A percentile compares a stretch with the other conserved stretches of the same genome.
These are phyloP conservation scores for Candida andamanensis DNA, from an alignment of 805 yeast species.

Conservation along the genomic window DNA sequence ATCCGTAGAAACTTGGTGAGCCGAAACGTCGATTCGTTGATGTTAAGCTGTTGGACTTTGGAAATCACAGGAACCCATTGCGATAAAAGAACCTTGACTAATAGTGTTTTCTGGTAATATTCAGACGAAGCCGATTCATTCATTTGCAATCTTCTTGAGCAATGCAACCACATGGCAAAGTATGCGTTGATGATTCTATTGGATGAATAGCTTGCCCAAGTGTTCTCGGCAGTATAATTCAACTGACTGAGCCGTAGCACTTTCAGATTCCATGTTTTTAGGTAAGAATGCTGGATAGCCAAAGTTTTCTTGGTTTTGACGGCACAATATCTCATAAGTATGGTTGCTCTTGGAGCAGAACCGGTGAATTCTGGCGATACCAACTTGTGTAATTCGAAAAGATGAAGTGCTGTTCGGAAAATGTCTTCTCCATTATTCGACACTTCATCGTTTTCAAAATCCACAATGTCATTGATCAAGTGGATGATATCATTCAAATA, in stretches of 20 bases:
- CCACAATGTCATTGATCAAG: slow-evolving; percentile 19
- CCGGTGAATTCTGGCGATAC: slow-evolving; percentile 10
- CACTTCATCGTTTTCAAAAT: slow-evolving; percentile 23
- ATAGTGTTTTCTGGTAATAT: slow-evolving; percentile 8
- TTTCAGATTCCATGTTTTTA: slow-evolving; percentile 21
- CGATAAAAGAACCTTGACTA: slow-evolving; percentile 5
- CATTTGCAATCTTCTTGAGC: slow-evolving; percentile 1
- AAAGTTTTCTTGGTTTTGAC: slow-evolving; percentile 10
- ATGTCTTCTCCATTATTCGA: slow-evolving; percentile 10
- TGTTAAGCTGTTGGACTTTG: background rate
- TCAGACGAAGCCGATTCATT: slow-evolving; percentile 4
- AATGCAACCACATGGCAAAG: slow-evolving; percentile 13
- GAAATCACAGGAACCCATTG: slow-evolving; percentile 4
- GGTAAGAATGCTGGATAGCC: slow-evolving; percentile 1
- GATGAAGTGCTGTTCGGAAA: slow-evolving; percentile 16
- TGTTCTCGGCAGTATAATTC: slow-evolving; percentile 8
- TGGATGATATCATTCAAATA: slow-evolving; percentile 9
- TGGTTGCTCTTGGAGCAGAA: slow-evolving; percentile 11
- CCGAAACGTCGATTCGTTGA: background rate
- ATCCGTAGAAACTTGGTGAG: no score
- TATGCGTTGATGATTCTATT: background rate
- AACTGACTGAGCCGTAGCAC: slow-evolving; percentile 12
- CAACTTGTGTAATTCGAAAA: slow-evolving; percentile 20
- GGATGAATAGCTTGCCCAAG: slow-evolving; percentile 5
- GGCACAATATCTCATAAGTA: slow-evolving; percentile 28